A percentile compares a stretch with the other conserved stretches of the same genome.
These are phyloP conservation scores for Trichoderma citrinoviride DNA, from an alignment of 2,329 filamentous ascomycete genomes.

Conservation along the genomic window DNA sequence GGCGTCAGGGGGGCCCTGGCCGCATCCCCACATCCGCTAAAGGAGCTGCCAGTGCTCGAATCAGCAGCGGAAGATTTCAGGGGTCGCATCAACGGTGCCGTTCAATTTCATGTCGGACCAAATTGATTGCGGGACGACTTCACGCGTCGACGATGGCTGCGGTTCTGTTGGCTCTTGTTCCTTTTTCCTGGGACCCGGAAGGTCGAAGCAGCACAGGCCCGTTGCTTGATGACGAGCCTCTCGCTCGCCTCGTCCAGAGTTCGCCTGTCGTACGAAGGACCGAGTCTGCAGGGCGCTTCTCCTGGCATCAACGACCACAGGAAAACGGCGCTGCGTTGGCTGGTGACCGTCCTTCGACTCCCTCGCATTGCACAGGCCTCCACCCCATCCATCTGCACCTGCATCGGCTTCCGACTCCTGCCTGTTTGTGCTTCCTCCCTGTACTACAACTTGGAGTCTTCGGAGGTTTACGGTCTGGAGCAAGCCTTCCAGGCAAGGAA, in stretches of 20 bases:
- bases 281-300: background rate
- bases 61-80: background rate
- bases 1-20: background rate
- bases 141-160: background rate
- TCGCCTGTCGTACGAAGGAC: background rate
- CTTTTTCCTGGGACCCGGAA: background rate
- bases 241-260: too few species aligned
- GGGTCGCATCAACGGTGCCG: constrained; percentile 12
- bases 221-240: too few species aligned
- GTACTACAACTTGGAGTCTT: too few species aligned
- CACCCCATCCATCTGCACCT: background rate
- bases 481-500: background rate
- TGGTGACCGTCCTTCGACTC: background rate
- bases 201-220: too few species aligned
- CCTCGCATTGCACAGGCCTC: background rate
- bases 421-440: too few species aligned
- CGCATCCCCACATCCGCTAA: constrained; percentile 7
- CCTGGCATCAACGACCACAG: background rate
- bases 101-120: background rate
- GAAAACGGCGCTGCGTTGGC: background rate
- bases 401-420: background rate
- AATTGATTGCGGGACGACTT: background rate
- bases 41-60: background rate
- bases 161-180: background rate
- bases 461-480: background rate